Evolutionary conservation across 2,329 filamentous ascomycete species (phyloP).

Genomic region (Teratosphaeria viscida): DNA sequence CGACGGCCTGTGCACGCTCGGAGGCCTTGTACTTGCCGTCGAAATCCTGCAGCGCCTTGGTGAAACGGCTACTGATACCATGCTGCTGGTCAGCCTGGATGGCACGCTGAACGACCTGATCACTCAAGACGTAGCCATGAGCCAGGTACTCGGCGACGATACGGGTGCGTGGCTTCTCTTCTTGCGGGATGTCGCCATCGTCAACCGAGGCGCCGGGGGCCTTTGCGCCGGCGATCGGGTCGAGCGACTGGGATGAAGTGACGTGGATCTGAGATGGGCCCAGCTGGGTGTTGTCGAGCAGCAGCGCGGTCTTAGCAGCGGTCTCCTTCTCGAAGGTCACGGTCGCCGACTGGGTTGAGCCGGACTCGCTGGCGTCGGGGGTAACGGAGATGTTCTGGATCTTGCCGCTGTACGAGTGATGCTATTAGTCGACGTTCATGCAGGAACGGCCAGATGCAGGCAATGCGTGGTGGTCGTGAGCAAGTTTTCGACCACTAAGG

Average conservation of each 20-base stretch:
- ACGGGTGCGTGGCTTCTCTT: constrained; percentile 90
- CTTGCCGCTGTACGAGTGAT: constrained; percentile 58
- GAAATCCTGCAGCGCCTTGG: constrained; percentile 61
- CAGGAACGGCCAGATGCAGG: not conserved
- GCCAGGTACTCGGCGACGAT: constrained; percentile 95
- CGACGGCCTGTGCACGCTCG: constrained; percentile 73
- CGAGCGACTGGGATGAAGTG: constrained; percentile 56
- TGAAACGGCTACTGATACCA: constrained; percentile 72
- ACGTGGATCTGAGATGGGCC: constrained; percentile 69
- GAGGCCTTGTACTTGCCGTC: constrained; percentile 80
- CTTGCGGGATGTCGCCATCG: constrained; percentile 70
- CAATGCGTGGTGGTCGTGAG: not conserved
- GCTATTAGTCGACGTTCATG: not conserved
- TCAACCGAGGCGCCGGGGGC: constrained; percentile 43
- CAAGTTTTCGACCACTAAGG: not conserved
- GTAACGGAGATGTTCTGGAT: constrained; percentile 74
- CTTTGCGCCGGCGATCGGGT: constrained; percentile 52
- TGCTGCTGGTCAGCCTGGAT: constrained; percentile 85
- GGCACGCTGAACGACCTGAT: constrained; percentile 66
- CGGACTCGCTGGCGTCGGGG: constrained; percentile 40
- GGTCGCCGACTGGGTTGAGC: constrained; percentile 69
- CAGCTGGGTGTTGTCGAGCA: constrained; percentile 94
- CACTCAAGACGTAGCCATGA: constrained; percentile 78
- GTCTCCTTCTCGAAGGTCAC: constrained; percentile 96
- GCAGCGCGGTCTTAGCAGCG: constrained; percentile 89